Percentiles rank a stretch among this genome's conserved stretches.
These are phyloP conservation scores for Suhomyces bolitotheri DNA, from an alignment of 1,139 yeast species.

Conservation along the genomic window DNA sequence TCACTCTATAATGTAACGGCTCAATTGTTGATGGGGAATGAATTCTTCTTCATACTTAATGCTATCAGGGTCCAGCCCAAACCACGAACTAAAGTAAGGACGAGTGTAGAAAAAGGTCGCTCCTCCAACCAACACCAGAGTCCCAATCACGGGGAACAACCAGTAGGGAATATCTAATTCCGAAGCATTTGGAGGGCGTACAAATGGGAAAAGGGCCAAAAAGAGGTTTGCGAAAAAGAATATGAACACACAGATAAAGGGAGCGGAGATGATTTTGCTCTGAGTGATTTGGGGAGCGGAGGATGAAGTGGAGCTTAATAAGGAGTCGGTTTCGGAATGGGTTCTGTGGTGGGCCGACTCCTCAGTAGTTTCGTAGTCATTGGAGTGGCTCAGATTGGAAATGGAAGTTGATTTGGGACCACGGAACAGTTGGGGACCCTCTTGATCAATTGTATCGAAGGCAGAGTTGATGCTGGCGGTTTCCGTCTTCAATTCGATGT, in stretches of 20 bases:
- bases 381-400: neutral
- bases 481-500: constrained; percentile 8
- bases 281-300: neutral
- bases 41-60: constrained; percentile 17
- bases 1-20: too few relatives aligned
- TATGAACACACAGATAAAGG: constrained; percentile 31
- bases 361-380: constrained; percentile 5
- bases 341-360: constrained; percentile 1
- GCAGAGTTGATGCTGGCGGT: constrained; percentile 3
- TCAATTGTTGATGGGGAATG: too few relatives aligned
- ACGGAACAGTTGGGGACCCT: neutral
- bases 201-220: constrained; percentile 56
- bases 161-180: constrained; percentile 48
- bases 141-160: constrained; percentile 58
- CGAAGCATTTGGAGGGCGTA: constrained; percentile 49
- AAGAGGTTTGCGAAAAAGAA: constrained; percentile 53
- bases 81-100: constrained; percentile 9
- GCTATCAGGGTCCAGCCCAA: constrained; percentile 13
- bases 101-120: constrained; percentile 29
- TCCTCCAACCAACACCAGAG: constrained; percentile 49
- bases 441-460: neutral
- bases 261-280: constrained; percentile 25
- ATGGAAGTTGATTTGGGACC: constrained; percentile 2
- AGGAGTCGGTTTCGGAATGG: constrained; percentile 7
- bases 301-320: constrained; percentile 3